These are phyloP conservation scores for Auricularia auricula-judae DNA, from an alignment of 768 basidiomycete species.

Conservation along the genomic window DNA sequence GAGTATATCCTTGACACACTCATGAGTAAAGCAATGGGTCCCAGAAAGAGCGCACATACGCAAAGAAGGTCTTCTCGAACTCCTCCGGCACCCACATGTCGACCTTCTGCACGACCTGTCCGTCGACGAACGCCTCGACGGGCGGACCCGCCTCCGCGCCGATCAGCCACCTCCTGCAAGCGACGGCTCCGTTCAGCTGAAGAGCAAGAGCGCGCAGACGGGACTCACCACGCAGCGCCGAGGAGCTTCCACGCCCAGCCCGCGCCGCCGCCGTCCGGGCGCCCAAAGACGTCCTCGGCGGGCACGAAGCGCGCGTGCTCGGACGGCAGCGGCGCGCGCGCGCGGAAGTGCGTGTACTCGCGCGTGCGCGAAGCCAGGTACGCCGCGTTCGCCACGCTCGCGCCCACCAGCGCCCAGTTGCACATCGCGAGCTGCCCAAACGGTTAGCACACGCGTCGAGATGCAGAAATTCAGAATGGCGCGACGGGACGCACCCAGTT, in stretches of 20 bases:
- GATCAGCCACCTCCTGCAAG: not conserved
- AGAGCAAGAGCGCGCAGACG: not conserved
- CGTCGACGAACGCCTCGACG: not conserved
- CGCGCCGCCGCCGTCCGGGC: not conserved
- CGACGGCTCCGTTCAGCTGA: not conserved
- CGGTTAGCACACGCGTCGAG: slow-evolving; percentile 26
- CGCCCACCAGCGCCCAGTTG: slow-evolving; percentile 59
- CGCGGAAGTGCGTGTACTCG: slow-evolving; percentile 56
- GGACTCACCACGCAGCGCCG: not conserved
- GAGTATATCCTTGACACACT: slow-evolving; percentile 49
- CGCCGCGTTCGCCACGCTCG: slow-evolving; percentile 27
- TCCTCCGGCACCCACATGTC: slow-evolving; percentile 71
- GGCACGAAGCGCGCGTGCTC: not conserved
- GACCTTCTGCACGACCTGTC: slow-evolving; percentile 46
- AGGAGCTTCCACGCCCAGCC: not conserved
- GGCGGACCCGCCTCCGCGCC: not conserved
- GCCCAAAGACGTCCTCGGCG: not conserved
- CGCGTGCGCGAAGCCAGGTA: slow-evolving; percentile 11
- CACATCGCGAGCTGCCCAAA: slow-evolving; percentile 42
- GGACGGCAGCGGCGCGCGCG: not conserved
- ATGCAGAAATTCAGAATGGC: not conserved
- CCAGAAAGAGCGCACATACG: slow-evolving; percentile 6
- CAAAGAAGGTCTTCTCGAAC: slow-evolving; percentile 57
- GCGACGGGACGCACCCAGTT: slow-evolving; percentile 50
- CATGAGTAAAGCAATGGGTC: not conserved